Base-by-base conservation (phyloP, 2,329 filamentous ascomycete species). In the Aureobasidium subglaciale region DNA sequence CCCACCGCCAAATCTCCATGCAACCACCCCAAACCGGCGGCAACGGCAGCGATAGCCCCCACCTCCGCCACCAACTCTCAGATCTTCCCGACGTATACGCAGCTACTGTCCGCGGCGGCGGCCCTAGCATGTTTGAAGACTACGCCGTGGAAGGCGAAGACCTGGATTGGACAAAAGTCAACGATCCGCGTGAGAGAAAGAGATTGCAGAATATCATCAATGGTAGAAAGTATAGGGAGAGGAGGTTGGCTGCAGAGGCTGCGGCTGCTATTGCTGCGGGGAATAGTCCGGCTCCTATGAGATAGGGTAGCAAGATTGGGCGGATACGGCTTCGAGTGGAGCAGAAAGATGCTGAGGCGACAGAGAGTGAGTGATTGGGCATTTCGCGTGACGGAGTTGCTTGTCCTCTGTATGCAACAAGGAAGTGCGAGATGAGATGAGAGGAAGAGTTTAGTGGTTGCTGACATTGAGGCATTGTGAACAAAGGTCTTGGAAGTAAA, bases 131-230 rank as follows among this genome's bases (percentile, higher is more conserved):
- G 59, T 60, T 60, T 16, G 56, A 57, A 18, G 59, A 60, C 24
- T 70, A 70, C 59, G 68, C 68, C 43, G 67, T 70, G 46, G 68
- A 68, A n/a, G 68, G 68, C 41, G 68, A 70, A 52, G 68, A 70
- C 52, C 62, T 70, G 38, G 68, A 70, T 41, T 70, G 68, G 68
- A 70, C 68, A 7, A 68, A 70, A 49, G 63, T 70, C 50, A 66
- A 64, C 2, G 68, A 70, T 55, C 67, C 68, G 7, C 59, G 68
- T 5, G 68, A 70, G 59, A 61, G 68, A 15, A 70, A 70, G 53
- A 63, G 68, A 5, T 45, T 70, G 52, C 68, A 70, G 59, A 70
- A 70, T 32, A 70, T 70, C 49, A 70, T 70, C 61, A 70, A 70
- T 52, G 68, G 68, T n/a, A 62, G 68, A 10, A 70, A 70, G 61